These are phyloP conservation scores for Sordariomycetes sp. DNA, from an alignment of 2,329 filamentous ascomycete species.

Conservation along the genomic window DNA sequence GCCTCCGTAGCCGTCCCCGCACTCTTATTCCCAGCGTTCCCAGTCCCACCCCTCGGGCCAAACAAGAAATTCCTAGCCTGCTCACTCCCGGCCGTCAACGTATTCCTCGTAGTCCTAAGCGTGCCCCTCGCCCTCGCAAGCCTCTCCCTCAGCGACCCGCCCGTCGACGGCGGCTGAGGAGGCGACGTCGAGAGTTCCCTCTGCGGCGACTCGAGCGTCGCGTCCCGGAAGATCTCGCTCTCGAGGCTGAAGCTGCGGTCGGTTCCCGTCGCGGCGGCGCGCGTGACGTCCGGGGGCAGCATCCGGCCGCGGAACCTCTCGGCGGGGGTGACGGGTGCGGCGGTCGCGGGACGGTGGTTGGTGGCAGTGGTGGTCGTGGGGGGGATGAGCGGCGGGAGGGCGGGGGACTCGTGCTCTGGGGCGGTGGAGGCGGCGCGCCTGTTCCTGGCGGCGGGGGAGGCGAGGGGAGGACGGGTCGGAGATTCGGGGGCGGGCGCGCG, in stretches of 20 bases:
- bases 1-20: neutral
- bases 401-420: no score
- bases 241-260: slow-evolving; percentile 8
- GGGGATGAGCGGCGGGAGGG: neutral
- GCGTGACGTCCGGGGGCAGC: neutral
- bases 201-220: slow-evolving; percentile 2
- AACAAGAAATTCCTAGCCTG: neutral
- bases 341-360: neutral
- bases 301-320: neutral
- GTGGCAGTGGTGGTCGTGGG: neutral
- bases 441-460: no score
- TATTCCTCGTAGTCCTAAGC: neutral
- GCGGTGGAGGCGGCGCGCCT: no score
- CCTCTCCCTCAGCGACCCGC: neutral
- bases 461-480: neutral
- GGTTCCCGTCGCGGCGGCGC: neutral
- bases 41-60: neutral
- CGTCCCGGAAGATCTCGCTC: slow-evolving; percentile 7
- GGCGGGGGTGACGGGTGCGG: neutral
- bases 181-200: neutral
- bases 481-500: neutral
- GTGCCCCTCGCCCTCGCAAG: neutral
- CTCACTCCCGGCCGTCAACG: neutral
- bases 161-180: neutral
- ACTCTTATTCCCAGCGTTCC: neutral